Evolutionary conservation across 257 asterid species (phyloP).

Genomic region (Avicennia marina): DNA sequence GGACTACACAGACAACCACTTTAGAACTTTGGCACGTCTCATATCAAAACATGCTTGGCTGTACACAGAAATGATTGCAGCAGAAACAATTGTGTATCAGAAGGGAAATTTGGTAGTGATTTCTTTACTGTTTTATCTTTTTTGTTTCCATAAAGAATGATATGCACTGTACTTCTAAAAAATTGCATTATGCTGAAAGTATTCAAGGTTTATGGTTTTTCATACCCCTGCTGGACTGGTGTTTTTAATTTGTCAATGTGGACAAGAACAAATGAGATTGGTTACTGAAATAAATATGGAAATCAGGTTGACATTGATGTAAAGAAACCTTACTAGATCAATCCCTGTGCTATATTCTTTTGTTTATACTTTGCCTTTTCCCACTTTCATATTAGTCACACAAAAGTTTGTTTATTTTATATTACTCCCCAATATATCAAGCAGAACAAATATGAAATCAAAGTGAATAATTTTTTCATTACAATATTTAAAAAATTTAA

Average conservation of each 20-base stretch:
- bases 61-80: slow-evolving; percentile 96
- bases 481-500: too few relatives aligned
- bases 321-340: too few relatives aligned
- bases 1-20: slow-evolving; percentile 91
- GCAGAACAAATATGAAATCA: slow-evolving; percentile 3
- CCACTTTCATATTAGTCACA: background rate
- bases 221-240: background rate
- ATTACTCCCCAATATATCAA: slow-evolving; percentile 3
- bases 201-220: background rate
- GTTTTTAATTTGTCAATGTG: background rate
- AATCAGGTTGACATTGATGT: too few relatives aligned
- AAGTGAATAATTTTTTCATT: too few relatives aligned
- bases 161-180: slow-evolving; percentile 13
- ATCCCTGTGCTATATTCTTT: background rate
- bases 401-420: background rate
- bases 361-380: background rate
- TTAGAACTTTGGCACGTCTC: slow-evolving; percentile 86
- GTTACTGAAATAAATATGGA: background rate
- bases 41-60: slow-evolving; percentile 85
- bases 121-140: slow-evolving; percentile 7
- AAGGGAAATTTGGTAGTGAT: slow-evolving; percentile 71
- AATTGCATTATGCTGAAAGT: background rate
- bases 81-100: slow-evolving; percentile 88
- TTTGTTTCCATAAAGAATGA: background rate
- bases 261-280: slow-evolving; percentile 1